Conservation (phyloP, 495 filamentous ascomycete genomes). For the Penicillium cosmopolitanum region DNA sequence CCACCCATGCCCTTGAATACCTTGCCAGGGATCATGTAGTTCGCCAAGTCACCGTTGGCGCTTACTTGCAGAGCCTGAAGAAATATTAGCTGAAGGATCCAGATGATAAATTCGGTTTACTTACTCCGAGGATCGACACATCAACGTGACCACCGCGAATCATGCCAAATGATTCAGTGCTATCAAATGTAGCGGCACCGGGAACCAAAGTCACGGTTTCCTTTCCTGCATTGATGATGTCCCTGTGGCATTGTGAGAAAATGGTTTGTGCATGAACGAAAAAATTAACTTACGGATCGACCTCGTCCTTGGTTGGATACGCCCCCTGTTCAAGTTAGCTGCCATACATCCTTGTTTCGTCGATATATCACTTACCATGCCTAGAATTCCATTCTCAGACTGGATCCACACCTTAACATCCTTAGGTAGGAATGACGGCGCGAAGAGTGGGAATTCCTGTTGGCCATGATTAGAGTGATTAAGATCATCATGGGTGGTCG, state of each 20-base stretch:
- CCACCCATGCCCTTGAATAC: conserved; percentile 91
- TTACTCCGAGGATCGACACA: conserved; percentile 80
- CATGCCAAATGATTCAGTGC: conserved; percentile 91
- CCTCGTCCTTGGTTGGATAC: conserved; percentile 75
- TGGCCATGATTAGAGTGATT: neutral
- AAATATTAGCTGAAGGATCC: neutral
- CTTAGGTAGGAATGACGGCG: conserved; percentile 77
- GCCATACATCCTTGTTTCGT: neutral
- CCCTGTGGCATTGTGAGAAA: conserved; percentile 36
- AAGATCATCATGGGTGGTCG: neutral
- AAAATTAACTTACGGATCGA: conserved; percentile 62
- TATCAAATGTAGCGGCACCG: conserved; percentile 82
- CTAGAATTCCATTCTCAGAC: conserved; percentile 89
- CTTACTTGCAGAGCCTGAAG: conserved; percentile 78
- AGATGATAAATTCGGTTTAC: conserved; percentile 6
- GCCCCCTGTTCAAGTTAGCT: conserved; percentile 60
- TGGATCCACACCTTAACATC: conserved; percentile 84
- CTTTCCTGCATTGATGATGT: conserved; percentile 94
- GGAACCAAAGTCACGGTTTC: conserved; percentile 86
- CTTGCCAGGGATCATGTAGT: conserved; percentile 92
- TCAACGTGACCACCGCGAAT: conserved; percentile 86
- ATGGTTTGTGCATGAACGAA: neutral
- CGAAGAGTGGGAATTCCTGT: conserved; percentile 80
- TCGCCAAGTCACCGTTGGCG: conserved; percentile 81
- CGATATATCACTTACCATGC: conserved; percentile 54